Base-by-base conservation (phyloP, 148 eudicot genomes). In the Drosera capensis region DNA sequence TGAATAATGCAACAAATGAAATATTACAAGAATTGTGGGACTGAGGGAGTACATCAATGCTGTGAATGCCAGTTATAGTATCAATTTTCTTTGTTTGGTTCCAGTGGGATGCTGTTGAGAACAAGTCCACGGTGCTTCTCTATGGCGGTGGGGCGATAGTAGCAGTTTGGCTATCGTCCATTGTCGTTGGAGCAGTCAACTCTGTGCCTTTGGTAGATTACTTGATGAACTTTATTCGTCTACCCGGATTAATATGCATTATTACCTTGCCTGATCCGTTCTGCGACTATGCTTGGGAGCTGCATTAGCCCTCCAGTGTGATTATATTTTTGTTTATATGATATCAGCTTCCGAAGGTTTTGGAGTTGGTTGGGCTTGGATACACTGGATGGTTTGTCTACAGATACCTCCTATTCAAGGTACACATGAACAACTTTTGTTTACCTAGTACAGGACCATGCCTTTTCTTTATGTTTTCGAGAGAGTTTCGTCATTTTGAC, bases 291-390 rank as follows among this genome's bases (percentile, higher is more conserved):
- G n/a, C n/a, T n/a, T n/a, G n/a, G n/a, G n/a, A n/a, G n/a, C n/a
- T n/a, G n/a, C n/a, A n/a, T n/a, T n/a, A n/a, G n/a, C n/a, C n/a
- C 14, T 34, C 13, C 38, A 4, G 0, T 41, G 8, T 17, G 9
- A 5, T 41, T 56, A 23, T 3, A 8, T 14, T 8, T 8, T 45
- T 2, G 6, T 11, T 45, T 46, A 28, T 45, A 19, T 62, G n/a
- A n/a, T 14, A 36, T 49, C 77, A 92, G 99, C 95, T 92, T 55
- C 99, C 99, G 11, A 92, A 92, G 78, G 49, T 92, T 71, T 49
- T 92, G 99, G 99, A 92, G 68, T 67, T 92, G 78, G 95, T 92
- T 40, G 99, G 99, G 40, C 99, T 92, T 53, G 95, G 95, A 64
- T 92, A 92, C 66, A 73, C 94, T 1, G 95, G 95, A 64, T 92